Conservation (phyloP, 2,329 filamentous ascomycete genomes). For the Sporothrix inflata region DNA sequence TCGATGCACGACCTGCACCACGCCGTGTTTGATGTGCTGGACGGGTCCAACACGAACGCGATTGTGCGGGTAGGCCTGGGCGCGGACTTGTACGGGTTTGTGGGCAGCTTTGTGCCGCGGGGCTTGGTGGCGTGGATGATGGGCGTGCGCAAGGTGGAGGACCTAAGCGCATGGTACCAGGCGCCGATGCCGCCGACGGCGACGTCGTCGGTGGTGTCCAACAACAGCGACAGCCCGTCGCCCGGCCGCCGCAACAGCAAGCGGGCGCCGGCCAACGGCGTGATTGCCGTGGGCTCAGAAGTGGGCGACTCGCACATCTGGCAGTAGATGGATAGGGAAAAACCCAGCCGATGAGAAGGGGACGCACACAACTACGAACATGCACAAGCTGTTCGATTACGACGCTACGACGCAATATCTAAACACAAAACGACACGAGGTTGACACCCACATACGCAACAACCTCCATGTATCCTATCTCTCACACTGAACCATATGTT, state of each 20-base stretch:
- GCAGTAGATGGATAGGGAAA: constrained; percentile 43
- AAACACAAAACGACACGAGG: not conserved
- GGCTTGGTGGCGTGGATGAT: constrained; percentile 91
- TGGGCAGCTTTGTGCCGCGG: constrained; percentile 78
- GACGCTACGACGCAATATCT: constrained; percentile 30
- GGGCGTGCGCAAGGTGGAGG: constrained; percentile 68
- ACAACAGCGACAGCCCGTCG: constrained; percentile 23
- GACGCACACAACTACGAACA: not conserved
- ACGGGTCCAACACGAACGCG: constrained; percentile 61
- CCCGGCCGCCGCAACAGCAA: constrained; percentile 36
- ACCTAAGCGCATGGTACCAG: constrained; percentile 59
- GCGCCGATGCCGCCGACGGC: constrained; percentile 40
- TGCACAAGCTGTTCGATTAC: constrained; percentile 20
- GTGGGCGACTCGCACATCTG: constrained; percentile 51
- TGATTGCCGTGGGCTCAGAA: constrained; percentile 54
- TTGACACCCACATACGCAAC: not conserved
- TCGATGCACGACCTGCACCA: constrained; percentile 80
- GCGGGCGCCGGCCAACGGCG: constrained; percentile 45
- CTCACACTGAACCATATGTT: not conserved
- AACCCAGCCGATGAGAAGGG: not conserved
- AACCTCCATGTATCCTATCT: not conserved
- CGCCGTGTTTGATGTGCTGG: constrained; percentile 86
- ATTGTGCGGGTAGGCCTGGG: constrained; percentile 83
- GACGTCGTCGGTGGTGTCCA: constrained; percentile 36
- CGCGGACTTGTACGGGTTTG: constrained; percentile 79